Conservation (phyloP, 2,329 filamentous ascomycete species). For the Aspergillus oerlinghausenensis region DNA sequence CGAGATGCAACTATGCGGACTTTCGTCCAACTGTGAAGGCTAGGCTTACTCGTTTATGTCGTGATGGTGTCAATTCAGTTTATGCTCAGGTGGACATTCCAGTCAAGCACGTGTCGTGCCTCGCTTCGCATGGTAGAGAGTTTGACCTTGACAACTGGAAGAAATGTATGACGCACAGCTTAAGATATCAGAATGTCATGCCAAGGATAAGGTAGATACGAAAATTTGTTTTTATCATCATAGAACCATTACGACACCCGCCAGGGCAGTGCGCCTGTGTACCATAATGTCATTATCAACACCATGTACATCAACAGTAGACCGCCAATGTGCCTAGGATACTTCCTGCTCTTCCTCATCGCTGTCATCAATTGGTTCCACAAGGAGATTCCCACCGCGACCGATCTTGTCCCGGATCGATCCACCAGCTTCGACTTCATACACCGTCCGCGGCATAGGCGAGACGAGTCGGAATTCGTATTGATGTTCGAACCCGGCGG, state of each 20-base stretch:
- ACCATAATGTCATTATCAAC: neutral
- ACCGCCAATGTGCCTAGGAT: neutral
- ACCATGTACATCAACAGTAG: neutral
- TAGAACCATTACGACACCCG: neutral
- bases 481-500: constrained; percentile 68
- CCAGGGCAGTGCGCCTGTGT: neutral
- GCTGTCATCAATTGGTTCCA: constrained; percentile 63
- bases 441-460: constrained; percentile 78
- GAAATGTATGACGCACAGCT: too few relatives aligned
- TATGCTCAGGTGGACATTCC: neutral
- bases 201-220: neutral
- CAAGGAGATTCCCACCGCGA: constrained; percentile 79
- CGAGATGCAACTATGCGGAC: neutral
- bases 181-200: neutral
- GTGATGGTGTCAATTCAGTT: neutral
- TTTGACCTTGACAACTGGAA: neutral
- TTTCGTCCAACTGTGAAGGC: too few relatives aligned
- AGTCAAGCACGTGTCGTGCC: neutral
- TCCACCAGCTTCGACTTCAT: constrained; percentile 61
- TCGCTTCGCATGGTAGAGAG: too few relatives aligned
- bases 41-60: neutral
- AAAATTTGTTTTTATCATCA: neutral
- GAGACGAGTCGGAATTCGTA: constrained; percentile 84
- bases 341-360: constrained; percentile 41
- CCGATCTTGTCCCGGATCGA: constrained; percentile 72